A percentile compares a stretch with the other conserved stretches of the same genome.
These are phyloP conservation scores for Lasiosphaeria miniovina DNA, from an alignment of 495 filamentous ascomycete genomes.

Conservation along the genomic window DNA sequence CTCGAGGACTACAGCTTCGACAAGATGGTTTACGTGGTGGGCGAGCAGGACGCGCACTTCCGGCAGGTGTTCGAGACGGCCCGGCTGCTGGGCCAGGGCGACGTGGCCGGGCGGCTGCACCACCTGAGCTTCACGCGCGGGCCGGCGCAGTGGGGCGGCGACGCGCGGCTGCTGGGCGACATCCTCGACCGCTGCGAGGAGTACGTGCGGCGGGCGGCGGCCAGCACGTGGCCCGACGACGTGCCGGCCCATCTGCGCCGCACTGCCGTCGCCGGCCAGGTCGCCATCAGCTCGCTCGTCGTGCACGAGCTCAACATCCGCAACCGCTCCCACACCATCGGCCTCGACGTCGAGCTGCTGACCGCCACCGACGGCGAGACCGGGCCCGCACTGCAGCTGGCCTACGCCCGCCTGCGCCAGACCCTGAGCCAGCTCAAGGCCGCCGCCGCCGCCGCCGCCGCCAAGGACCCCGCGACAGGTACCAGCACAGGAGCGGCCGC, in stretches of 20 bases:
- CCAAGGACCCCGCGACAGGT: constrained; percentile 26
- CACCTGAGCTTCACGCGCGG: constrained; percentile 54
- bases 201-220: constrained; percentile 10
- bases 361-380: constrained; percentile 70
- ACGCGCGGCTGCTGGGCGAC: constrained; percentile 30
- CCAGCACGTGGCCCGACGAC: background rate
- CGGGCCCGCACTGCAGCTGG: constrained; percentile 67
- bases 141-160: constrained; percentile 26
- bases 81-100: constrained; percentile 55
- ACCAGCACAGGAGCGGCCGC: background rate
- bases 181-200: constrained; percentile 53
- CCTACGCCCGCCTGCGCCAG: constrained; percentile 61
- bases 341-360: constrained; percentile 62
- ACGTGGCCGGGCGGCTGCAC: constrained; percentile 53
- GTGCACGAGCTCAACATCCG: constrained; percentile 62
- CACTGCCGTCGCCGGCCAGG: constrained; percentile 41
- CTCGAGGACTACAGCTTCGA: constrained; percentile 65
- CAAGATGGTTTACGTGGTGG: constrained; percentile 67
- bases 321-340: constrained; percentile 63
- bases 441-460: constrained; percentile 48
- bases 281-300: constrained; percentile 62
- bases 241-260: background rate
- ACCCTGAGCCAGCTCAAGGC: constrained; percentile 50
- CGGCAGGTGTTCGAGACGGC: constrained; percentile 66
- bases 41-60: constrained; percentile 58